Conservation (phyloP, 345 rosid genomes). For the Camelina hispida region DNA sequence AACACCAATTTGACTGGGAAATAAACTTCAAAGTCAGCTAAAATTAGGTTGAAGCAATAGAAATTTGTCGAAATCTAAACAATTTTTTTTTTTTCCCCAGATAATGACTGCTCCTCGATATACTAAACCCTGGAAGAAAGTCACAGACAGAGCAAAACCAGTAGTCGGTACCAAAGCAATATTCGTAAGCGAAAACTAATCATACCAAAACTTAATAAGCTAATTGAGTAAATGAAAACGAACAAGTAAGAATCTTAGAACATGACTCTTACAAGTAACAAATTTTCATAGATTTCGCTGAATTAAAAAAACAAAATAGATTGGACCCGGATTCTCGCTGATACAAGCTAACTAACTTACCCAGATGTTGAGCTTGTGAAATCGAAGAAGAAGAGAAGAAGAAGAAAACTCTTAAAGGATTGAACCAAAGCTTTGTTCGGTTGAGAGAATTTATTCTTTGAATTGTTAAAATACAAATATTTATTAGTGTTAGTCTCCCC, state of each 20-base stretch:
- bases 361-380: no score
- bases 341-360: no score
- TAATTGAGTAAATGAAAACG: not conserved
- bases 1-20: not conserved
- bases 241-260: conserved; percentile 19
- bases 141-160: conserved; percentile 22
- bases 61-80: not conserved
- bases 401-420: no score
- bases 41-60: conserved; percentile 9
- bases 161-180: not conserved
- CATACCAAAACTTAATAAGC: not conserved
- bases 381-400: no score
- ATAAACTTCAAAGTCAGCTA: not conserved
- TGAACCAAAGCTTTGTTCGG: no score
- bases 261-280: conserved; percentile 14
- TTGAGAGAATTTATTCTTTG: no score
- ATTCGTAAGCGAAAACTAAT: conserved; percentile 9
- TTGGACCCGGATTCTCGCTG: no score
- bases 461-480: no score
- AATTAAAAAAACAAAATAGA: no score
- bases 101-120: conserved; percentile 9
- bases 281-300: not conserved
- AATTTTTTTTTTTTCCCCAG: not conserved
- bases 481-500: no score
- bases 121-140: not conserved